Base-by-base conservation (phyloP, 2,329 filamentous ascomycete genomes). In the Apiospora koreana region DNA sequence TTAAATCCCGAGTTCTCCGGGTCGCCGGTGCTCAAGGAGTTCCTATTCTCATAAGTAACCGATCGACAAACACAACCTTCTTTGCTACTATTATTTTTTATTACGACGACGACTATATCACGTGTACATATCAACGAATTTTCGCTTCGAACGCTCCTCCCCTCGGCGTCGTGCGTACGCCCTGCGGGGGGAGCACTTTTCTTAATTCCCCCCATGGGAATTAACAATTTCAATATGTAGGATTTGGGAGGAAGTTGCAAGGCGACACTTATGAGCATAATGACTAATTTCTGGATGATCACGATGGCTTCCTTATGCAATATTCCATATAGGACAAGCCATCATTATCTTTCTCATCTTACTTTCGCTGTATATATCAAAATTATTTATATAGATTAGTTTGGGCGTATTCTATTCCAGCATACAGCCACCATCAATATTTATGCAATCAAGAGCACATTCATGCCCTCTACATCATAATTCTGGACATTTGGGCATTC, bases 1-100 rank as follows among this genome's bases (percentile, higher is more conserved):
- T 83, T 98, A 41, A 98, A 98, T 80, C 95, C 95, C 0, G 94
- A 98, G 80, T 98, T 98, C 78, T 93, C 94, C 43, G 93, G 93
- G 14, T 96, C 94, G n/a, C 93, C 94, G 0, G 90, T 97, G 1
- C 86, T 97, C 58, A 97, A 96, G 79, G 94, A 97, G 70, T 98
- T 98, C 79, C 86, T 98, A 67, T 96, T 97, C 79, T 85, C 85
- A 68, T 89, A 76, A 86, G n/a, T n/a, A n/a, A n/a, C n/a, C n/a
- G n/a, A n/a, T 38, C 41, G 28, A 9, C 50, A 21, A 35, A 9
- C 12, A 35, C 54, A 21, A 38, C 54, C 16, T 35, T 16, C 12
- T 50, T 62, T 62, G 8, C 18, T 14, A 62, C n/a, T 43, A 16
- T 43, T 16, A 16, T 18, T 43, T 10, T 41, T 43, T 16, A n/a